phyloP scores from a whole-genome alignment of 2,329 filamentous ascomycete genomes.

The Penicillium vulpinum region DNA sequence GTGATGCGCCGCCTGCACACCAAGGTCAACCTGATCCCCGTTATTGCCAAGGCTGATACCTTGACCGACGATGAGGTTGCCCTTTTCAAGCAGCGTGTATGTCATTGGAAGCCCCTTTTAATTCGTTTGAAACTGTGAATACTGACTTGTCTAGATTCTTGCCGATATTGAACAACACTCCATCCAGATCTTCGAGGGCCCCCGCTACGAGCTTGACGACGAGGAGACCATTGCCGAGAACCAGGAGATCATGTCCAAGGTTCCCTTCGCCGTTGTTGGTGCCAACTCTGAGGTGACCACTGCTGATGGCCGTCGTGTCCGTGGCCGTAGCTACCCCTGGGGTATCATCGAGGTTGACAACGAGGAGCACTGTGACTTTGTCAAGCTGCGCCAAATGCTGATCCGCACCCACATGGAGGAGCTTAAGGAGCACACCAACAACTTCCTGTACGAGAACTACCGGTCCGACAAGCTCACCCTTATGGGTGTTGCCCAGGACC shows the following conservation, averaged over 20 bases:
- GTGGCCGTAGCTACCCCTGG: constrained; percentile 96
- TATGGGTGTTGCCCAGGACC: constrained; percentile 98
- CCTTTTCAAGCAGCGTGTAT: constrained; percentile 92
- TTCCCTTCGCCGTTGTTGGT: constrained; percentile 96
- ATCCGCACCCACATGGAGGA: constrained; percentile 99
- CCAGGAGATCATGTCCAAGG: constrained; percentile 99
- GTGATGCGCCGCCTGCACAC: constrained; percentile 99
- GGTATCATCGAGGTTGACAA: constrained; percentile 99
- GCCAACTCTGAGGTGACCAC: constrained; percentile 92
- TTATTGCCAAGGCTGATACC: constrained; percentile 98
- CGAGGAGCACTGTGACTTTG: constrained; percentile 99
- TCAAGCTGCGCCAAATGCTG: constrained; percentile 99
- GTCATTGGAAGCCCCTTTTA: constrained; percentile 34
- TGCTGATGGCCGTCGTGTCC: constrained; percentile 89
- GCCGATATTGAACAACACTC: constrained; percentile 95
- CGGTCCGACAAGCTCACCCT: constrained; percentile 97
- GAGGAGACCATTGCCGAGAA: constrained; percentile 99
- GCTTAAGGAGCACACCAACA: constrained; percentile 99
- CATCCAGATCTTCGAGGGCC: constrained; percentile 98
- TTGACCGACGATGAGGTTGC: constrained; percentile 94
- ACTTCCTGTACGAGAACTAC: constrained; percentile 98
- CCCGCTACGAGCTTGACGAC: constrained; percentile 96
- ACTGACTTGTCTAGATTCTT: constrained; percentile 68
- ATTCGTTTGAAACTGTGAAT: not conserved
- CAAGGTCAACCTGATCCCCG: constrained; percentile 99